Evolutionary conservation across 1,284 basidiomycete genomes (phyloP).

Genomic region (Fomes fomentarius): DNA sequence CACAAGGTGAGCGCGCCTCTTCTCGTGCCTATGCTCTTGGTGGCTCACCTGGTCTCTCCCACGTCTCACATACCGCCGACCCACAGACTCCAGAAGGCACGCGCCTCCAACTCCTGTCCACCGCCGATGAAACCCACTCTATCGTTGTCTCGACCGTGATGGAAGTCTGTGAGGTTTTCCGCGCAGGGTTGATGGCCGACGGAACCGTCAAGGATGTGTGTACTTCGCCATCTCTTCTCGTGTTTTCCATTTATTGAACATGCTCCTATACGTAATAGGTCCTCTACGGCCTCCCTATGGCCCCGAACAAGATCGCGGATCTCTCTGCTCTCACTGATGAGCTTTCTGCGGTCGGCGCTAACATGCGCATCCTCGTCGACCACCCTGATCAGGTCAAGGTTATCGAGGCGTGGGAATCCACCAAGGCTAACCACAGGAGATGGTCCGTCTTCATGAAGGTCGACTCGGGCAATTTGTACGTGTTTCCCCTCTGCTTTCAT

Average conservation of each 20-base stretch:
- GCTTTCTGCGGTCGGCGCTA: constrained; percentile 53
- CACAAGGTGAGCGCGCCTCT: constrained; percentile 60
- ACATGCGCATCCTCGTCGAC: constrained; percentile 75
- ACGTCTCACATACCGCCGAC: no score
- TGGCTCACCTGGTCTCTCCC: not conserved
- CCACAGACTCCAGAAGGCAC: constrained; percentile 82
- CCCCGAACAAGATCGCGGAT: constrained; percentile 74
- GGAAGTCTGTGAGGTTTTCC: constrained; percentile 79
- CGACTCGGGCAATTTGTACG: constrained; percentile 77
- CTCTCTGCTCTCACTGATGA: constrained; percentile 62
- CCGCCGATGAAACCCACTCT: constrained; percentile 54
- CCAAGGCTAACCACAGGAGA: constrained; percentile 40
- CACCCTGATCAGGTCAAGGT: constrained; percentile 72
- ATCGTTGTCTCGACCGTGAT: constrained; percentile 80
- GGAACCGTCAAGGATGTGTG: constrained; percentile 76
- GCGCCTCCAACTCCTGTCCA: constrained; percentile 65
- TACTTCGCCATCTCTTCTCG: constrained; percentile 5
- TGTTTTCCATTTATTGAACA: not conserved
- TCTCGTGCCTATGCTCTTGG: not conserved
- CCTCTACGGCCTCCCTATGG: constrained; percentile 77
- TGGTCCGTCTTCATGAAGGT: constrained; percentile 87
- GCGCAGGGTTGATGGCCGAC: constrained; percentile 70
- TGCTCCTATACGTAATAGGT: constrained; percentile 50
- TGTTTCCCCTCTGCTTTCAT: constrained; percentile 9
- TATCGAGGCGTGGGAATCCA: constrained; percentile 60